Evolutionary conservation across 345 rosid species (phyloP).

Genomic region (Gossypium australe): DNA sequence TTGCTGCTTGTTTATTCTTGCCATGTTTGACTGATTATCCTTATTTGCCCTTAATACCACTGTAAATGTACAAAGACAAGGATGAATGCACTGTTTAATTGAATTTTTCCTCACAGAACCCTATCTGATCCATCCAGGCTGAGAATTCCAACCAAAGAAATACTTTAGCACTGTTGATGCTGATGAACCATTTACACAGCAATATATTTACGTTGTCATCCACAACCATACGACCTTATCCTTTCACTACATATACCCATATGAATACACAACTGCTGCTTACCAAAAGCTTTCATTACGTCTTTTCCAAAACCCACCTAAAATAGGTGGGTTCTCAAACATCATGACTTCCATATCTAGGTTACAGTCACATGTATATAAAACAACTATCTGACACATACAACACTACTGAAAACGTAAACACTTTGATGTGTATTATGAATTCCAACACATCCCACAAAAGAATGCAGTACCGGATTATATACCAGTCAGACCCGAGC

Average conservation of each 20-base stretch:
- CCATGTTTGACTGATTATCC: no score
- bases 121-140: no score
- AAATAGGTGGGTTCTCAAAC: not conserved
- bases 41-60: no score
- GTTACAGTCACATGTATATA: not conserved
- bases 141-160: no score
- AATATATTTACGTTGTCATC: no score
- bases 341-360: not conserved
- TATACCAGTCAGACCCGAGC: conserved; percentile 20
- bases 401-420: conserved; percentile 17
- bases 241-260: not conserved
- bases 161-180: not conserved
- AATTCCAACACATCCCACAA: conserved; percentile 11
- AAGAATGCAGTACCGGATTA: conserved; percentile 8
- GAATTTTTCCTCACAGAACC: no score
- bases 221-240: no score
- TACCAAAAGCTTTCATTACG: not conserved
- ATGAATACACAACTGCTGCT: not conserved
- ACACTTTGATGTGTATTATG: conserved; percentile 26
- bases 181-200: not conserved
- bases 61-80: no score
- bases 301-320: not conserved
- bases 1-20: no score
- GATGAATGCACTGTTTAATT: no score
- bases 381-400: conserved; percentile 2